phyloP scores from a whole-genome alignment of 169 alveolate genomes.

The Cyclospora cayetanensis region DNA sequence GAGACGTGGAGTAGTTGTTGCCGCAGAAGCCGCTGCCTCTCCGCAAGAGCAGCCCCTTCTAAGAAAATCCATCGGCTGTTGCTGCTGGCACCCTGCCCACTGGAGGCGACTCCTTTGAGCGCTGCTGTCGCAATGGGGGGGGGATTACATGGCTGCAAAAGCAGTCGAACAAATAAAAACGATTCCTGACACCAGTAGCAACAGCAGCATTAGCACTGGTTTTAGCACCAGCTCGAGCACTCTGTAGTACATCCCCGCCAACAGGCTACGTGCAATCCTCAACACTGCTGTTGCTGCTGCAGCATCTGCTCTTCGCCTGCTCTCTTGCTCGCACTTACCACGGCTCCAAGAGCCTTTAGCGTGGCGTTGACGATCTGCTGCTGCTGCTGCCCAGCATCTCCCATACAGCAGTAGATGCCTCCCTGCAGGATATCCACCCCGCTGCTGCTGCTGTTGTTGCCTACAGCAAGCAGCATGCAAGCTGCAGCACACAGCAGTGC shows the following conservation, averaged over 20 bases:
- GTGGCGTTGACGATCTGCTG: neutral
- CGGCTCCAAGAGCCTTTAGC: neutral
- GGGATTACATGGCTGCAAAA: constrained; percentile 2
- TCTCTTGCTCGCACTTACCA: neutral
- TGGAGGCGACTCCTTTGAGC: neutral
- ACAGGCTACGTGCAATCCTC: too few relatives aligned
- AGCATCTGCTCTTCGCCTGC: neutral
- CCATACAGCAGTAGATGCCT: neutral
- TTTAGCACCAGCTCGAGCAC: too few relatives aligned
- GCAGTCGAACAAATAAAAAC: too few relatives aligned
- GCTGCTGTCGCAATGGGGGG: neutral
- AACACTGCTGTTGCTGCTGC: constrained; percentile 39
- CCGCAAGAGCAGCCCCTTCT: neutral
- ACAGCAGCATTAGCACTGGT: too few relatives aligned
- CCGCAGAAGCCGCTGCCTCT: constrained; percentile 24
- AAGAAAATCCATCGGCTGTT: constrained; percentile 51
- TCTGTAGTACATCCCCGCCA: too few relatives aligned
- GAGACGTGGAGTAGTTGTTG: constrained; percentile 48
- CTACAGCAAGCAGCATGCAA: constrained; percentile 13
- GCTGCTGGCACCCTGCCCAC: neutral
- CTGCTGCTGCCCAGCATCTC: constrained; percentile 37
- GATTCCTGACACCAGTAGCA: too few relatives aligned
- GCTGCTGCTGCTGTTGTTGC: constrained; percentile 18
- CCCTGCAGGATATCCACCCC: neutral
- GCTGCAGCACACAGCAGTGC: constrained; percentile 57